These are phyloP conservation scores for Vitis vinifera DNA, from an alignment of 164 flowering plant species.

Conservation along the genomic window ASM3070453v1 NC_081813.1:4006001-4006500, in stretches of 20 bases:
- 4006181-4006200: too few species aligned
- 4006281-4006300: background rate
- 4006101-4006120: too few species aligned
- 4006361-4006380: background rate
- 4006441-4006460: background rate
- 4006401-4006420: background rate
- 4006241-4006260: background rate
- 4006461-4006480: background rate
- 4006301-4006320: too few species aligned
- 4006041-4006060: too few species aligned
- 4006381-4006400: background rate
- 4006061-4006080: too few species aligned
- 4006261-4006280: background rate
- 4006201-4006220: background rate
- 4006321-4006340: too few species aligned
- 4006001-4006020: too few species aligned
- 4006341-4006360: background rate
- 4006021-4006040: too few species aligned
- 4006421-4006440: background rate
- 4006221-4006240: background rate
- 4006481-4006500: background rate
- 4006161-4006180: too few species aligned
- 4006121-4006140: too few species aligned
- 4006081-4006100: too few species aligned
- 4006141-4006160: too few species aligned